Percentiles rank a stretch among this genome's conserved stretches.
Conservation (phyloP, 768 basidiomycete species). For the Mycena galopus region DNA sequence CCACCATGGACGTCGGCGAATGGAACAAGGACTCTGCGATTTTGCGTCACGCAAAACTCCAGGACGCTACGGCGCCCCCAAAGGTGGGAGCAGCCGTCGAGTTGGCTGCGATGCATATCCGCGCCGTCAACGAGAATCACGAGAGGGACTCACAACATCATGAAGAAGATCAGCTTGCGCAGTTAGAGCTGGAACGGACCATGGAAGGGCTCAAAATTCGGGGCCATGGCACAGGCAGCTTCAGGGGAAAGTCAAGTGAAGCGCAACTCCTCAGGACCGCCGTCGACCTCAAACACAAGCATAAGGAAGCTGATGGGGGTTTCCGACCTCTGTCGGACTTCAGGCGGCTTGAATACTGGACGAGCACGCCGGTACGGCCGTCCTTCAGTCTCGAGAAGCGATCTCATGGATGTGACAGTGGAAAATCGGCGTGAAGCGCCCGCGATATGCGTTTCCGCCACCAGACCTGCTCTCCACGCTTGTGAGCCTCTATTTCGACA, state of each 20-base stretch:
- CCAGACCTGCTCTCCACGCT: constrained; percentile 64
- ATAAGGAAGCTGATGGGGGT: constrained; percentile 34
- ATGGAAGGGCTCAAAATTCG: not conserved
- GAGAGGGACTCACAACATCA: not conserved
- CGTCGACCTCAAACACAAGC: constrained; percentile 70
- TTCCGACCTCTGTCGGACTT: constrained; percentile 21
- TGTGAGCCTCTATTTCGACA: constrained; percentile 73
- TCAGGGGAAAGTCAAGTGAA: constrained; percentile 71
- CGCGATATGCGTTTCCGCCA: constrained; percentile 61
- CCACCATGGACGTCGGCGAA: not conserved
- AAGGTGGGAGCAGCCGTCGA: constrained; percentile 2
- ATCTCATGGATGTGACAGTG: not conserved
- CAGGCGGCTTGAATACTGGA: constrained; percentile 37
- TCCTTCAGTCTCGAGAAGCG: too few species aligned
- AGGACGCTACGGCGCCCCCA: not conserved
- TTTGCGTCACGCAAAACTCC: not conserved
- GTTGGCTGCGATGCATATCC: constrained; percentile 11
- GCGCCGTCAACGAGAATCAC: not conserved
- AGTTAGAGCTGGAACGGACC: not conserved
- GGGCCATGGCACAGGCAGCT: constrained; percentile 41
- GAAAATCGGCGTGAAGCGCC: not conserved
- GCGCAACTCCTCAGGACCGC: constrained; percentile 68
- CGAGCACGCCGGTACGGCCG: constrained; percentile 38
- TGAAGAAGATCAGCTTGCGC: not conserved
- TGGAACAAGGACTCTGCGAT: constrained; percentile 24